Evolutionary conservation across 2,329 filamentous ascomycete species (phyloP), one percentile per base, ranked within the genome.

Genomic region (Penicillium sp.): DNA sequence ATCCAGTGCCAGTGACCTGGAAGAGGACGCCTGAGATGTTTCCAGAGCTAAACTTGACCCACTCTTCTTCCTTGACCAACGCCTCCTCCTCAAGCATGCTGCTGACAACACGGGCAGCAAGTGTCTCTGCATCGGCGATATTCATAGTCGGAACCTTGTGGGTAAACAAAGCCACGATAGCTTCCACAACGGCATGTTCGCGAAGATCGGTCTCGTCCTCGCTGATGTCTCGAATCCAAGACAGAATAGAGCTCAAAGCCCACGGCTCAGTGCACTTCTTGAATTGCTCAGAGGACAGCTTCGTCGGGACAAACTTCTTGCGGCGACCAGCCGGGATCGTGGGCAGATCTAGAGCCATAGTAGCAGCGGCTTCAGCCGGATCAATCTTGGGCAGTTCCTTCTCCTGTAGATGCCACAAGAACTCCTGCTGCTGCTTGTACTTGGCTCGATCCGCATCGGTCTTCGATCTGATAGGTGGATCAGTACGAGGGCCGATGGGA

Each of bases 131-230:
- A 77, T 99, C 95, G 5, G 93, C 92, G 34, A 94, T 93, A 63
- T 99, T 97, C 91, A 99, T 97, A 0, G 91, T 99, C 0, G 94
- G 92, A 0, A 99, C 91, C 72, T 97, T 97, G 73, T 90, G 84
- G 1, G 90, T 96, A 70, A 99, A 97, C 6, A 99, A 78, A 24
- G 87, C 89, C 34, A 96, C 86, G 34, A 99, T 80, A 2, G 90
- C 92, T 61, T 97, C 92, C 52, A 91, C 87, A 45, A 99, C 86
- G 1, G 89, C 87, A 65, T 91, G 89, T 66, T 89, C 84, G 68
- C 89, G 91, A 40, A 99, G 76, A 70, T 99, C 91, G 9, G 87
- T 85, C 66, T 97, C 93, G 32, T 93, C 92, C 62, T 97, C 92
- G 13, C 90, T 90, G 83, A 97, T 88, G 50, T 88, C 86, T 52